Percentiles rank a stretch among this genome's conserved stretches.
These are phyloP conservation scores for Rhodotorula sp. DNA, from an alignment of 1,284 basidiomycete species.

Conservation along the genomic window DNA sequence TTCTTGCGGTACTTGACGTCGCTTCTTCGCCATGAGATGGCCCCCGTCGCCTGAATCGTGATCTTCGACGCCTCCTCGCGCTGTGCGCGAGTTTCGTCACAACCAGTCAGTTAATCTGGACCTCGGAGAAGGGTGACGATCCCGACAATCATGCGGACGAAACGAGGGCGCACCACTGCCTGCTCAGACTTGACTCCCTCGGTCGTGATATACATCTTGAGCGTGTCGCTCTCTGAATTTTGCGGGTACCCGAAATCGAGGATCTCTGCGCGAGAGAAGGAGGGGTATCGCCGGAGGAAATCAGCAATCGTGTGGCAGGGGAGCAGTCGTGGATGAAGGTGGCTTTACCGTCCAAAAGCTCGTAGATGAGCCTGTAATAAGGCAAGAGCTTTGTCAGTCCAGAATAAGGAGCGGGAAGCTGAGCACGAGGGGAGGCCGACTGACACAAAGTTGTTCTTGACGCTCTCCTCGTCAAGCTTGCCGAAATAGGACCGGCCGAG, in stretches of 20 bases:
- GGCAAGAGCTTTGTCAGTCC: too few relatives aligned
- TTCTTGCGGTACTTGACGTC: slow-evolving; percentile 99
- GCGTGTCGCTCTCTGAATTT: slow-evolving; percentile 94
- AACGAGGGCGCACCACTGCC: slow-evolving; percentile 60
- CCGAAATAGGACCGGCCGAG: slow-evolving; percentile 95
- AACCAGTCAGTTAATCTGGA: too few relatives aligned
- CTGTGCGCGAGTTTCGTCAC: slow-evolving; percentile 53
- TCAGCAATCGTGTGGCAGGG: background rate
- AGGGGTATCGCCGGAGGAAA: too few relatives aligned
- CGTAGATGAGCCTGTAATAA: slow-evolving; percentile 68
- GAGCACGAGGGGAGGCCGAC: background rate
- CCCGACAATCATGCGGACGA: background rate
- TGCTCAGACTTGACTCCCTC: slow-evolving; percentile 85
- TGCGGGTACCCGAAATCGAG: slow-evolving; percentile 99
- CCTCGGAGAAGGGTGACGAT: too few relatives aligned
- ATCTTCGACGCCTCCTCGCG: slow-evolving; percentile 92
- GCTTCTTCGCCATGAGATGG: slow-evolving; percentile 86
- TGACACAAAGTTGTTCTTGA: slow-evolving; percentile 97
- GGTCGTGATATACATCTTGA: slow-evolving; percentile 97
- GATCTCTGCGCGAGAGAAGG: slow-evolving; percentile 65
- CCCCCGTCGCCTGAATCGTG: slow-evolving; percentile 91
- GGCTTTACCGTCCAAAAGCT: slow-evolving; percentile 79
- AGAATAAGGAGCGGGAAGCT: background rate
- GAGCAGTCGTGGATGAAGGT: slow-evolving; percentile 33
- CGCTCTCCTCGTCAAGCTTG: slow-evolving; percentile 93